Conservation (phyloP, 2,329 filamentous ascomycete species). For the Pseudocercospora crystallina region DNA sequence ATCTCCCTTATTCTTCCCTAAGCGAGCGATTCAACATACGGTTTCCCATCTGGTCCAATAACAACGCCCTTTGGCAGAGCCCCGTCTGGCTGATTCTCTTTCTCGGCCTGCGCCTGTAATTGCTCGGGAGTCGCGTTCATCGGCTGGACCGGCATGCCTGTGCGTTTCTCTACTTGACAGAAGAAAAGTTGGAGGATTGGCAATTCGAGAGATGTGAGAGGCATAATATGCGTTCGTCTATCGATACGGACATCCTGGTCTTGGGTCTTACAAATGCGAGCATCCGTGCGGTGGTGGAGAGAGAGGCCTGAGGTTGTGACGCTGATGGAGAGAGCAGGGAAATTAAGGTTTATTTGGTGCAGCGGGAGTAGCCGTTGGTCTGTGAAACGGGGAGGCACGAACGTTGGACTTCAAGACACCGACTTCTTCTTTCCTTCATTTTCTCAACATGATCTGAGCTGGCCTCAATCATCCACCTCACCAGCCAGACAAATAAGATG, state of each 20-base stretch:
- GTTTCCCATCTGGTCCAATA: constrained; percentile 78
- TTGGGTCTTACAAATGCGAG: constrained; percentile 24
- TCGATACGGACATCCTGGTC: constrained; percentile 2
- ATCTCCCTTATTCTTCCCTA: background rate
- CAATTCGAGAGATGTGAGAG: constrained; percentile 35
- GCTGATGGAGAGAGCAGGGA: background rate
- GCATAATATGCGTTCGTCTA: constrained; percentile 37
- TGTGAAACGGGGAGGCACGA: background rate
- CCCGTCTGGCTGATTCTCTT: constrained; percentile 24
- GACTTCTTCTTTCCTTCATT: background rate
- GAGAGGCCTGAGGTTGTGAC: constrained; percentile 13
- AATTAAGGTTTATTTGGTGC: background rate
- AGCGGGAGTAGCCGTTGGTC: background rate
- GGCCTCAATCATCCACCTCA: background rate
- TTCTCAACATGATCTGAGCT: constrained; percentile 4
- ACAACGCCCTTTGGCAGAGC: constrained; percentile 68
- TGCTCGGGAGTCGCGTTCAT: constrained; percentile 34
- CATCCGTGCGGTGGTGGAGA: constrained; percentile 4
- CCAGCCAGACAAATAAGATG: constrained; percentile 18
- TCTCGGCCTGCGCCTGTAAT: constrained; percentile 21
- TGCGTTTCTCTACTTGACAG: constrained; percentile 37
- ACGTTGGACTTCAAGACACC: background rate
- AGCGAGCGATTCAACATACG: constrained; percentile 56
- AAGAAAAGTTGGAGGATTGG: constrained; percentile 42
- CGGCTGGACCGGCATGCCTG: constrained; percentile 39